Evolutionary conservation across 2,329 filamentous ascomycete genomes (phyloP), one percentile per base, ranked within the genome.

Genomic region (Myriosclerotinia duriaeana): DNA sequence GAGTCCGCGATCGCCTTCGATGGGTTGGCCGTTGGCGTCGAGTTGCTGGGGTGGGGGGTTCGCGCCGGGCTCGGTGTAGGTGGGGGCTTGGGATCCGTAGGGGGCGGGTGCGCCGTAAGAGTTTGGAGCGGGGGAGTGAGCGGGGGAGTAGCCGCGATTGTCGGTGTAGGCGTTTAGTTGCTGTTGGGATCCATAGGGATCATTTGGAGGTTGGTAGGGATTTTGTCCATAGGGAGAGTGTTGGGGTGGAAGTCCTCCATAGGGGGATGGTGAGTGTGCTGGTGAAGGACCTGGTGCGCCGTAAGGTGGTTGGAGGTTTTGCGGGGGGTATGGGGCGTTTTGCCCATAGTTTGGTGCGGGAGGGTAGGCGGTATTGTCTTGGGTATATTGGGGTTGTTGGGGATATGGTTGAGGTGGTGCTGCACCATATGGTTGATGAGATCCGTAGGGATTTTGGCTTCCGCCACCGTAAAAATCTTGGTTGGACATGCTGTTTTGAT

Each of bases 1-100:
- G 20, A 65, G 42, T 8, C 63, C 63, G 15, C 63, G 53, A 20
- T 65, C 63, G 5, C 63, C 63, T 38, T 65, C 63, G 15, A 65
- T 1, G 30, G 53, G 50, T 36, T 65, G 53, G 3, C 50, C 53
- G 30, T 50, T 65, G n/a, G 59, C 59, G 15, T 58, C 63, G 12
- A 60, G 58, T 48, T 48, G 44, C 6, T 3, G 58, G 1, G 63
- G 63, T 1, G 63, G 63, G 1, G 59, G 17, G 17, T 65, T 65
- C 8, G 63, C 54, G 54, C 63, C 63, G 1, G 63, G 63, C 22
- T 65, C 63, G 11, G 30, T 9, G 36, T 65, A 65, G 14, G 62
- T 64, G 8, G 54, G 63, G 12, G 54, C 53, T 46, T 20, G 26
- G 36, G 42, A 22, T 15, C 54, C 63, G 22, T 65, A 52, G 12